Percentiles rank a stretch among this genome's conserved stretches.
phyloP scores from a whole-genome alignment of 2,329 filamentous ascomycete genomes.

The Calycina herbarum region DNA sequence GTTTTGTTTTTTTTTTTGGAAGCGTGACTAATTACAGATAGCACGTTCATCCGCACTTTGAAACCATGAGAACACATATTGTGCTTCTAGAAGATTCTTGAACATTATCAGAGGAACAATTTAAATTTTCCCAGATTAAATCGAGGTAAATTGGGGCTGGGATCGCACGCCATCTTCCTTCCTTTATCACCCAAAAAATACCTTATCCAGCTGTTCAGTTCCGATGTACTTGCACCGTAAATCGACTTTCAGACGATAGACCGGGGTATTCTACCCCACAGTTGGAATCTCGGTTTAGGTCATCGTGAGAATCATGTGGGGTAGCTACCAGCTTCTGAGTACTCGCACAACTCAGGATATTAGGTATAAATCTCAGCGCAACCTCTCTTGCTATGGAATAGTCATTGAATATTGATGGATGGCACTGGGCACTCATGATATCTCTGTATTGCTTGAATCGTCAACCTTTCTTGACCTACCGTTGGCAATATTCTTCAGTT shows the following conservation, averaged over 20 bases:
- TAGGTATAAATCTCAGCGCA: neutral
- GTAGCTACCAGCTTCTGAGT: neutral
- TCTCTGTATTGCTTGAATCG: constrained; percentile 9
- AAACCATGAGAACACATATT: neutral
- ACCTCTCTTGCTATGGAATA: neutral
- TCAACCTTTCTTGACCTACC: constrained; percentile 22
- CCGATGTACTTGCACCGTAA: neutral
- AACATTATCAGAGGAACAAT: neutral
- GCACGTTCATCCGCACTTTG: neutral
- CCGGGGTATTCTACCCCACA: neutral
- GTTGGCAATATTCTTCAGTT: constrained; percentile 22
- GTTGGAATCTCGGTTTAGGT: neutral
- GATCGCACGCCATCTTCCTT: neutral
- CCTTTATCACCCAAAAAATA: no score
- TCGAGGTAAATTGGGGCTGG: neutral
- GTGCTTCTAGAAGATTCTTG: neutral
- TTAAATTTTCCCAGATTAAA: no score
- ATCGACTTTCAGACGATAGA: neutral
- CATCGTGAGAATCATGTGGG: neutral
- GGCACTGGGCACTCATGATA: constrained; percentile 10
- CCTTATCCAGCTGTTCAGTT: no score
- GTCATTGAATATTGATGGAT: neutral
- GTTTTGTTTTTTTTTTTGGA: neutral
- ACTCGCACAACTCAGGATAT: neutral
- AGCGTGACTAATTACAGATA: neutral